Evolutionary conservation across 495 filamentous ascomycete species (phyloP).

Genomic region (Penicillium macrosclerotiorum): DNA sequence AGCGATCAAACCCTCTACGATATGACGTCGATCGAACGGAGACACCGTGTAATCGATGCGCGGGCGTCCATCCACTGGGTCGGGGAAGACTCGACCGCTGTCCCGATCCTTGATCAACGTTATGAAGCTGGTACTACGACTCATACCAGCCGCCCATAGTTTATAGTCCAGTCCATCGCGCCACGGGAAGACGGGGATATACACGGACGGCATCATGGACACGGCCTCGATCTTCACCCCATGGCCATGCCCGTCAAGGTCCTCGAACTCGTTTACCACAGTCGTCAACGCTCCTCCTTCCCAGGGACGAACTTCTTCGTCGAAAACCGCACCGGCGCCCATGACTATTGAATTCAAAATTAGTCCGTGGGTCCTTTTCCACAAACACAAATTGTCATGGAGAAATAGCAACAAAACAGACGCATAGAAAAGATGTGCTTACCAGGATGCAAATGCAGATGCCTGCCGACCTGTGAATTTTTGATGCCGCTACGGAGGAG

Average conservation of each 20-base stretch:
- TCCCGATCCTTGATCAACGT: conserved; percentile 69
- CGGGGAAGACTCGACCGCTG: conserved; percentile 69
- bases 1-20: conserved; percentile 68
- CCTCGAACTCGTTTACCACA: conserved; percentile 73
- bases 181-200: conserved; percentile 62
- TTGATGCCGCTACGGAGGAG: conserved; percentile 69
- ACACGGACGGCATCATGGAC: conserved; percentile 62
- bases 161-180: conserved; percentile 65
- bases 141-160: conserved; percentile 55
- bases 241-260: conserved; percentile 78
- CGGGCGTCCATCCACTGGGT: conserved; percentile 62
- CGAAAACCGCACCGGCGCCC: conserved; percentile 58
- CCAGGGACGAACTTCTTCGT: conserved; percentile 69
- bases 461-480: conserved; percentile 80
- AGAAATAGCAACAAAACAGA: no score
- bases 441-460: conserved; percentile 78
- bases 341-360: conserved; percentile 45
- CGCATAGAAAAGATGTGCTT: conserved; percentile 11
- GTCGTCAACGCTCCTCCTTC: conserved; percentile 77
- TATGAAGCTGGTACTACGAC: conserved; percentile 66
- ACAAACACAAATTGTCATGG: no score
- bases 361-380: no score
- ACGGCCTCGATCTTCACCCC: conserved; percentile 76
- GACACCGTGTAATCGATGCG: conserved; percentile 68
- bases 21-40: conserved; percentile 64